Base-by-base conservation (phyloP, 106 monocot species). In the Dendrobium chrysotoxum region DNA sequence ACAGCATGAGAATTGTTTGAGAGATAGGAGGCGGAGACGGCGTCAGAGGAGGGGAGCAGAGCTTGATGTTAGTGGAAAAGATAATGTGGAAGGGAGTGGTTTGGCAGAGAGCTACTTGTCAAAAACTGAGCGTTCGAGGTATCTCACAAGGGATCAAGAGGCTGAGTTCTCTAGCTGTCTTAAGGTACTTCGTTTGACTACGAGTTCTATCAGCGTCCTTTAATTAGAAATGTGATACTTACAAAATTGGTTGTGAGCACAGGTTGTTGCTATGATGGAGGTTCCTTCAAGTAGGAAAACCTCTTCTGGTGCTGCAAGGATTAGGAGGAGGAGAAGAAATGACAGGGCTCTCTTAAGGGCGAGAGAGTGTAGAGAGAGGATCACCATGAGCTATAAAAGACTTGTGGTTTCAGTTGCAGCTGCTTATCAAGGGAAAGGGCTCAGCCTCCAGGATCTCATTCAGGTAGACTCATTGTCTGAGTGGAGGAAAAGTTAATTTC, bases 311-410 rank as follows among this genome's bases (percentile, higher is more conserved):
- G n/a, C 4, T 41, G 61, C 75, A 70, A 20, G 47, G 45, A 42
- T 65, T 42, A 87, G 82, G 53, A 81, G 77, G 11, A 68, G 75
- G 35, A 64, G 35, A 7, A 53, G 17, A 53, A 53, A 53, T 53
- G 88, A 91, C 1, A 79, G 65, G 53, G 80, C 81, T 28, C 78
- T 85, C 30, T 46, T 91, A 67, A 82, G 65, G 70, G 91, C 91
- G 16, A 86, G 84, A 65, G 91, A 86, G 39, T 86, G 91, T 75
- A 81, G 83, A 77, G 88, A 91, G 64, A 88, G 91, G 78, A 91
- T 91, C 80, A 85, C 78, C 20, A 82, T 85, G 35, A 88, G 88
- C 78, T 91, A 91, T 55, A 91, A 80, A 80, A 28, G 91, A 70
- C 88, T 91, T 1, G 91, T 91, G 0, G 78, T 88, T 58, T 91